Percentiles rank a stretch among this genome's conserved stretches.
Conservation (phyloP, 345 rosid genomes). For the Melaleuca quinquenervia region DNA sequence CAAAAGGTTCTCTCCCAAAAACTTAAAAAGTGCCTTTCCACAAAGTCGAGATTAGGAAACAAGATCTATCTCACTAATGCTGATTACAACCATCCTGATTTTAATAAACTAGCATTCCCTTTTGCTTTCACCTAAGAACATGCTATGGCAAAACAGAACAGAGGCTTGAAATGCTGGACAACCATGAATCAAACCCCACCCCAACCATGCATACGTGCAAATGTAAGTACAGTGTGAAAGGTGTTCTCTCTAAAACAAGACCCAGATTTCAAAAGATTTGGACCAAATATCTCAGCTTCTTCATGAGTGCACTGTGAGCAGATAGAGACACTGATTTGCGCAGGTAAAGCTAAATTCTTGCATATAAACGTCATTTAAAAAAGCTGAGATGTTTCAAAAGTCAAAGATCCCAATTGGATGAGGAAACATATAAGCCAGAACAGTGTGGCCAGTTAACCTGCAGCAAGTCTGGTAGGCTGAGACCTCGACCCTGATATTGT, state of each 20-base stretch:
- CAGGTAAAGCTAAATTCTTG: not conserved
- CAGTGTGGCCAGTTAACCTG: constrained; percentile 32
- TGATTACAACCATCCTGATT: not conserved
- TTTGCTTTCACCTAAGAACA: not conserved
- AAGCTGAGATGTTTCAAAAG: not conserved
- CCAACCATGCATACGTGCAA: not conserved
- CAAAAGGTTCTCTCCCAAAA: not conserved
- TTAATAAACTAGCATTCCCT: not conserved
- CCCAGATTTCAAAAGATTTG: not conserved
- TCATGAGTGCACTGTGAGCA: not conserved
- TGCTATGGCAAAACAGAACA: not conserved
- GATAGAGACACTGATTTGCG: not conserved
- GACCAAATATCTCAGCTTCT: not conserved
- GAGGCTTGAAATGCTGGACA: not conserved
- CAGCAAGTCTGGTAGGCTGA: constrained; percentile 67
- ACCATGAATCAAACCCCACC: not conserved
- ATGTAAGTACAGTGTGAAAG: not conserved
- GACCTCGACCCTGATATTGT: constrained; percentile 70
- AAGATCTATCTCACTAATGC: not conserved
- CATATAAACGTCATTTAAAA: not conserved
- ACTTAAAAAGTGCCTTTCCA: no score
- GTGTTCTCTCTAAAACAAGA: not conserved
- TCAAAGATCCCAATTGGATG: not conserved
- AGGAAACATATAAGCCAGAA: not conserved
- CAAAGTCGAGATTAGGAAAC: not conserved